Evolutionary conservation across 148 eudicot genomes (phyloP), one percentile per base, ranked within the genome.

Genomic region (Selenicereus undatus): DNA sequence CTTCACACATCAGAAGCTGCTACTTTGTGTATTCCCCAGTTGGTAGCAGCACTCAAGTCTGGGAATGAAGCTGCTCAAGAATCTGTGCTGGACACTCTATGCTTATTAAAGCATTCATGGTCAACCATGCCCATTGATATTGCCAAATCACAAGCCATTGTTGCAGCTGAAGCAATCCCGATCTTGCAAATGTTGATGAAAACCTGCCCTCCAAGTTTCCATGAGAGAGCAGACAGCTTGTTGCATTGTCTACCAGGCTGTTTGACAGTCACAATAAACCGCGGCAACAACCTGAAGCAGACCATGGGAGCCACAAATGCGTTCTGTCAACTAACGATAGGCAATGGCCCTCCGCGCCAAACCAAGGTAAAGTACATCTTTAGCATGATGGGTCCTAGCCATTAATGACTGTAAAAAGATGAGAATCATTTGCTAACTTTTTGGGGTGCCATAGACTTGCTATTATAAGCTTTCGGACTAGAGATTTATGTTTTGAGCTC

Each of bases 141-240:
- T 82, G 89, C 92, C 50, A 90, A 86, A 84, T 90, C 97, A 72
- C 97, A 93, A 82, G 85, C 95, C 29, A 82, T 82, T 81, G 87
- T 89, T 75, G 94, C 95, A 43, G 89, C 96, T 43, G 98, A 93
- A 86, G 95, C 94, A 73, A 90, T 93, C 78, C 98, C 98, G 10
- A 85, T 88, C 84, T 85, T 93, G 80, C 98, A 93, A 84, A 83
- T 81, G 90, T 90, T 93, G 62, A 82, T 92, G 88, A 90, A 90
- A 85, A 90, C 93, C 50, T 88, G 96, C 77, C 96, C 94, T 26
- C 94, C 96, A 9, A 85, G 93, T 84, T 92, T 92, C 82, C 96
- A 88, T 17, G 98, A 93, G 18, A 93, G 94, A 85, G 88, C 95
- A 74, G 94, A 89, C 62, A 86, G 87, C 87, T 82, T 93, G 66